Percentiles rank a stretch among this genome's conserved stretches.
phyloP scores from a whole-genome alignment of 306 rosid genomes.

The Vicia villosa region DNA sequence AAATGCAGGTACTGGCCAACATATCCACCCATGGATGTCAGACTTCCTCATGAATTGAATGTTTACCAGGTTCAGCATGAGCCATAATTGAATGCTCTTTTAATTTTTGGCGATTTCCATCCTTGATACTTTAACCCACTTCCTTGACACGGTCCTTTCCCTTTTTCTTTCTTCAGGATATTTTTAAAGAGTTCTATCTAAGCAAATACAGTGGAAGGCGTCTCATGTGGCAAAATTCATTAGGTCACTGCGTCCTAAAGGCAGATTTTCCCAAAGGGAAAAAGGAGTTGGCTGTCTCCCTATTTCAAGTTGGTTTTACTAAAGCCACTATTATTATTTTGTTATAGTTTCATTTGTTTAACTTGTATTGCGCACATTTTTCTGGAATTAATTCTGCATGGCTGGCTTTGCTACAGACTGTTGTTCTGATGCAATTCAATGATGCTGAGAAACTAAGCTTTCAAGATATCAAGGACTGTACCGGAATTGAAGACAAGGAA shows the following conservation, averaged over 20 bases:
- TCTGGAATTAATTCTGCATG: constrained; percentile 31
- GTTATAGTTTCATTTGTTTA: constrained; percentile 26
- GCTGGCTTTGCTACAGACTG: constrained; percentile 63
- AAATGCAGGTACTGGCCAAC: constrained; percentile 97
- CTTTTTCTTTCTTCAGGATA: constrained; percentile 61
- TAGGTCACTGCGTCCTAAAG: constrained; percentile 98
- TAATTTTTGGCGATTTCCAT: constrained; percentile 7
- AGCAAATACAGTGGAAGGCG: constrained; percentile 99
- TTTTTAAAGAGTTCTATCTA: constrained; percentile 95
- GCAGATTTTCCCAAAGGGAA: constrained; percentile 98
- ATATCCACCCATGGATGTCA: constrained; percentile 98
- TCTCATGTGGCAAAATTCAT: constrained; percentile 98
- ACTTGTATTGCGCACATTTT: constrained; percentile 17
- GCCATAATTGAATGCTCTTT: constrained; percentile 33
- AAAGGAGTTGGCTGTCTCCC: constrained; percentile 98
- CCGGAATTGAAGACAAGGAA: constrained; percentile 93
- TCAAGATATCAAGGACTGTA: constrained; percentile 91
- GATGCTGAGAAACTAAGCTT: constrained; percentile 92
- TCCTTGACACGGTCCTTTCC: constrained; percentile 37
- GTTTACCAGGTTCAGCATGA: constrained; percentile 84
- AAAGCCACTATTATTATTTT: constrained; percentile 18
- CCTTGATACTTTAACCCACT: constrained; percentile 13
- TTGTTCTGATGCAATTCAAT: constrained; percentile 95
- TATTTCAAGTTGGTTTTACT: constrained; percentile 79
- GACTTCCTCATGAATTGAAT: constrained; percentile 99